Conservation (phyloP, 2,329 filamentous ascomycete genomes). For the Hypoxylon sp. region DNA sequence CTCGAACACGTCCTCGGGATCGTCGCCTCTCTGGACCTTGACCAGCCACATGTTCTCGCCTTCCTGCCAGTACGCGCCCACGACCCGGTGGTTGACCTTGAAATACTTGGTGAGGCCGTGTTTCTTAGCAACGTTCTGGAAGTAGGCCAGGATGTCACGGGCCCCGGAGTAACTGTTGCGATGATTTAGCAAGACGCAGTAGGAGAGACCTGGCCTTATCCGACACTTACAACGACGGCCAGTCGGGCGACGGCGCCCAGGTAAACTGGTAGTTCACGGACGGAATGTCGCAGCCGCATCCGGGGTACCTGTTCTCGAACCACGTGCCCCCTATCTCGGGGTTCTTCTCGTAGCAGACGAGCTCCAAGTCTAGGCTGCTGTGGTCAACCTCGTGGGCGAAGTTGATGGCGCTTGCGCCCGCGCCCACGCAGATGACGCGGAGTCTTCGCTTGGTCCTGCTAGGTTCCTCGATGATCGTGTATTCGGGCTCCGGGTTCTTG, state of each 20-base stretch:
- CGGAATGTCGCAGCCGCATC: slow-evolving; percentile 21
- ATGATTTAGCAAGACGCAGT: neutral
- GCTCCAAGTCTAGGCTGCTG: neutral
- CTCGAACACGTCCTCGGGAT: neutral
- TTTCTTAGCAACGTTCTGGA: slow-evolving; percentile 18
- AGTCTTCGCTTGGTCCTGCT: neutral
- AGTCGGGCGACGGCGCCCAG: slow-evolving; percentile 19
- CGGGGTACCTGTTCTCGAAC: slow-evolving; percentile 25
- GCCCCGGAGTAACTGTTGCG: neutral
- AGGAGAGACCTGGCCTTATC: neutral
- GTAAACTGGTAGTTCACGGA: slow-evolving; percentile 21
- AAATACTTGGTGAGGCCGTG: slow-evolving; percentile 22
- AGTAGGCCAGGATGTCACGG: slow-evolving; percentile 21
- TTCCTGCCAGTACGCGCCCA: slow-evolving; percentile 33
- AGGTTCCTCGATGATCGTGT: neutral
- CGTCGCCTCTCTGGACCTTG: slow-evolving; percentile 21
- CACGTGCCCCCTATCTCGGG: slow-evolving; percentile 14
- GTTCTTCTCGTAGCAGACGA: slow-evolving; percentile 45
- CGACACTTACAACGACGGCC: slow-evolving; percentile 6
- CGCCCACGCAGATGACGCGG: neutral
- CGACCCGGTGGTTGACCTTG: slow-evolving; percentile 15
- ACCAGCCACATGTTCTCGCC: slow-evolving; percentile 33
- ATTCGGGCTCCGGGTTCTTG: neutral
- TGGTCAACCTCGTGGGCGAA: neutral
- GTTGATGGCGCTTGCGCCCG: neutral